Evolutionary conservation across 1,139 yeast species (phyloP), one percentile per base, ranked within the genome.

Genomic region (Casaregolazyma suthepensis): DNA sequence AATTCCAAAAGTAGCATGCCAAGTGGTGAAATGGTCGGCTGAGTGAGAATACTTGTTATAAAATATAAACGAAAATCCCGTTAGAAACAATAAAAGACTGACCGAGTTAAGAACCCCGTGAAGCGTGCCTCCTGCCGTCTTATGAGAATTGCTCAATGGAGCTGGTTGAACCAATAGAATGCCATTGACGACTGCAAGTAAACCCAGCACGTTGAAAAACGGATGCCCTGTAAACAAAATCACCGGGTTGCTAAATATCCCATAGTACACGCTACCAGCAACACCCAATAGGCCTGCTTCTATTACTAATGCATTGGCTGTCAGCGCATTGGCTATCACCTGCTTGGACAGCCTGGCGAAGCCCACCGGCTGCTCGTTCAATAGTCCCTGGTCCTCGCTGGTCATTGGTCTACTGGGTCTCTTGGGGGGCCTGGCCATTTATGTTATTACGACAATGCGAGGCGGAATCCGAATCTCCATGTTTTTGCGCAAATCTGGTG

Each of bases 1-100:
- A 20, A 64, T 45, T 9, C 70, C 71, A 46, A 66, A 55, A n/a
- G 56, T 54, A 37, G 66, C 68, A 54, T 67, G 71, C 59, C 67
- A 62, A 5, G 69, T 61, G 20, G 64, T 59, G 48, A 63, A 52
- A 58, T 67, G 71, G 19, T 45, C 51, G 1, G 66, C 66, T 18
- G 56, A 56, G 54, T 63, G 61, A 29, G 51, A 43, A 22, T 57
- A 54, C 56, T 67, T 67, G 57, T 63, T 65, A 58, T 59, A 60
- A 48, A 61, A 58, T 43, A 67, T 63, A 42, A 57, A 50, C 17
- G 56, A 52, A 19, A 57, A 59, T 2, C 66, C 69, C 13, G 44
- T 43, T 1, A 59, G 49, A 50, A 60, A 63, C 12, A 56, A 48
- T 38, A 54, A 43, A 3, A 59, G 56, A 12, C 63, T 57, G 20